Evolutionary conservation across 2,329 filamentous ascomycete species (phyloP).

Genomic region (Ascomycota sp.): DNA sequence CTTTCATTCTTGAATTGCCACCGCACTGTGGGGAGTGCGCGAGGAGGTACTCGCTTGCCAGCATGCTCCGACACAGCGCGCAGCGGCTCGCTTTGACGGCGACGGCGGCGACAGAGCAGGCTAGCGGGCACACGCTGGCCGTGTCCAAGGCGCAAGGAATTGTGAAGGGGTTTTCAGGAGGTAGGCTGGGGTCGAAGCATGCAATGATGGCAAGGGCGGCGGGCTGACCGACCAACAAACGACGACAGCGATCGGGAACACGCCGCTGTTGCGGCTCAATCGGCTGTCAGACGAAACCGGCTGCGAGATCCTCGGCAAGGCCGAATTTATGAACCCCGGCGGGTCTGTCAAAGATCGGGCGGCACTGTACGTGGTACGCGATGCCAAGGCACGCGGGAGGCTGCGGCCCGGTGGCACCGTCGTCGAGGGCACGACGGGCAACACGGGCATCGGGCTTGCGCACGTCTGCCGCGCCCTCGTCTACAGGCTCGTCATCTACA

Average conservation of each 20-base stretch:
- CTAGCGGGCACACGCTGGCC: constrained; percentile 41
- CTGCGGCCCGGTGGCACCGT: constrained; percentile 78
- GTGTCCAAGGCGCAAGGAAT: constrained; percentile 66
- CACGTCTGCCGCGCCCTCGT: constrained; percentile 86
- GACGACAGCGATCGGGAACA: constrained; percentile 97
- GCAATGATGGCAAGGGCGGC: too few relatives aligned
- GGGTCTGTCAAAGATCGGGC: constrained; percentile 93
- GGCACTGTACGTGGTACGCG: constrained; percentile 78
- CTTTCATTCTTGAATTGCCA: too few relatives aligned
- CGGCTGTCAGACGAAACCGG: constrained; percentile 75
- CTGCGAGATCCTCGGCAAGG: constrained; percentile 87
- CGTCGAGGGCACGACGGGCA: constrained; percentile 90
- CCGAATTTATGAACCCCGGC: constrained; percentile 96
- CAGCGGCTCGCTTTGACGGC: constrained; percentile 14
- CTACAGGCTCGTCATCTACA: constrained; percentile 95
- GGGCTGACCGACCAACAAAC: too few relatives aligned
- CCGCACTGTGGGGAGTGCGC: too few relatives aligned
- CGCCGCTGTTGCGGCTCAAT: constrained; percentile 79
- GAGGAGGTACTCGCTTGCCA: neutral
- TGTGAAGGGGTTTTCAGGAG: constrained; percentile 60
- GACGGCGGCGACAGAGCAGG: constrained; percentile 21
- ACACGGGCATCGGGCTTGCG: constrained; percentile 92
- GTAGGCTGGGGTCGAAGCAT: too few relatives aligned
- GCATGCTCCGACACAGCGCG: neutral
- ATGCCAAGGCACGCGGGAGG: constrained; percentile 76